These are phyloP conservation scores for Umbilicus rupestris DNA, from an alignment of 164 flowering plant genomes.

Conservation along the genomic window DNA sequence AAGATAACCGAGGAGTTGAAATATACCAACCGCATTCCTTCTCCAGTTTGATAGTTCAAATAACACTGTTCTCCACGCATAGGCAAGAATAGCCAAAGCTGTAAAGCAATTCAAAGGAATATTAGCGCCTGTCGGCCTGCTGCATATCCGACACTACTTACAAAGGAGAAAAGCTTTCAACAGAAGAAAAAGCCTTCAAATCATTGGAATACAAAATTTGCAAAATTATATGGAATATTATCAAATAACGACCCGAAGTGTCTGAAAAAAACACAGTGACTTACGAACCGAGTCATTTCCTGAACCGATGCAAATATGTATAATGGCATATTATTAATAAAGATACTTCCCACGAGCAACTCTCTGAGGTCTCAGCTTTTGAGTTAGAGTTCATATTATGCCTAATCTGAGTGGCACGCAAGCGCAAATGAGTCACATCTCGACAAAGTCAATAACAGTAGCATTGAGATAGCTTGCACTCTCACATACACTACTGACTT, in stretches of 20 bases:
- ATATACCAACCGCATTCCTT: slow-evolving; percentile 26
- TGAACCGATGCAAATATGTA: not conserved
- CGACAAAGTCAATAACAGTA: too few species aligned
- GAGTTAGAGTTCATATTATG: not conserved
- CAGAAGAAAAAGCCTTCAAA: not conserved
- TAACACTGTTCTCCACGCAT: slow-evolving; percentile 79
- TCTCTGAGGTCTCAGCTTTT: too few species aligned
- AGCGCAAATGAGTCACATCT: not conserved
- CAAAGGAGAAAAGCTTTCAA: not conserved
- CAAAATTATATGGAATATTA: not conserved
- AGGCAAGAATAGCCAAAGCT: slow-evolving; percentile 54
- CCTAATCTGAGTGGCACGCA: not conserved
- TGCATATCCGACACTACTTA: not conserved
- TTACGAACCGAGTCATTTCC: not conserved
- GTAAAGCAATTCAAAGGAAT: slow-evolving; percentile 18
- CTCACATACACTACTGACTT: not conserved
- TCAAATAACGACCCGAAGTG: too few species aligned
- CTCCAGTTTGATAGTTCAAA: slow-evolving; percentile 82
- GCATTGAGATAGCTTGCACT: too few species aligned
- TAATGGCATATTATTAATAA: too few species aligned
- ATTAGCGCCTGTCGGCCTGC: not conserved
- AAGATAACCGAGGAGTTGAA: slow-evolving; percentile 38
- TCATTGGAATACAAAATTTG: not conserved
- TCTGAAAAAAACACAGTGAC: not conserved
- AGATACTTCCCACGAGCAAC: too few species aligned